A percentile compares a stretch with the other conserved stretches of the same genome.
phyloP scores from a whole-genome alignment of 1,284 basidiomycete genomes.

The Ganoderma resinaceum region DNA sequence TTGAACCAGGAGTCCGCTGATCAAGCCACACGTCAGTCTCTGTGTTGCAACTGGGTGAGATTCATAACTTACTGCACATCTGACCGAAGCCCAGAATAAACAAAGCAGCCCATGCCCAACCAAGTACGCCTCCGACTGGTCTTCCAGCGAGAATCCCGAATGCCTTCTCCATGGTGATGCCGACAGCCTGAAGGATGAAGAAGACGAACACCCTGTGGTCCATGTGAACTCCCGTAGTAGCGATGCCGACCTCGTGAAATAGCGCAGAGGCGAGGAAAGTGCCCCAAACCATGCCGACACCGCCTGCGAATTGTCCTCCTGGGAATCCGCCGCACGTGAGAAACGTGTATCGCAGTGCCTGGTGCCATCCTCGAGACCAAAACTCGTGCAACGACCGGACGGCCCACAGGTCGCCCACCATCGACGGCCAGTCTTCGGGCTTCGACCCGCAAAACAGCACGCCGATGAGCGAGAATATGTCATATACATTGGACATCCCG shows the following conservation, averaged over 20 bases:
- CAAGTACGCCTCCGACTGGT: conserved; percentile 61
- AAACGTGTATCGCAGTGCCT: conserved; percentile 72
- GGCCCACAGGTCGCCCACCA: conserved; percentile 67
- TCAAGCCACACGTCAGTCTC: background rate
- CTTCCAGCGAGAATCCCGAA: conserved; percentile 62
- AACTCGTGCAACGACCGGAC: conserved; percentile 70
- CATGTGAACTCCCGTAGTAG: conserved; percentile 64
- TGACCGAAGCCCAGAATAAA: conserved; percentile 67
- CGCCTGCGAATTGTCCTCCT: conserved; percentile 58
- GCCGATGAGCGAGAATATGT: conserved; percentile 61
- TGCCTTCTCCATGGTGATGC: conserved; percentile 64
- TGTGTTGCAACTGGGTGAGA: background rate
- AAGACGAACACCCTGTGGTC: conserved; percentile 60
- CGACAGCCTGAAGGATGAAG: conserved; percentile 68
- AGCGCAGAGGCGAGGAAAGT: conserved; percentile 78
- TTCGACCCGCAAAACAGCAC: conserved; percentile 59
- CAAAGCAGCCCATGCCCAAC: conserved; percentile 71
- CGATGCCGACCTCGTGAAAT: conserved; percentile 72
- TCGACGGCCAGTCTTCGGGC: conserved; percentile 72
- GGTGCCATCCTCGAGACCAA: conserved; percentile 80
- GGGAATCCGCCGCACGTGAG: conserved; percentile 71
- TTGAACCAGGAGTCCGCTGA: conserved; percentile 7
- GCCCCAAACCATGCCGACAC: conserved; percentile 68
- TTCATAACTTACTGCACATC: conserved; percentile 58
- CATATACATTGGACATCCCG: conserved; percentile 70